These are phyloP conservation scores for Cercospora janseana DNA, from an alignment of 2,329 filamentous ascomycete genomes.

Conservation along the genomic window DNA sequence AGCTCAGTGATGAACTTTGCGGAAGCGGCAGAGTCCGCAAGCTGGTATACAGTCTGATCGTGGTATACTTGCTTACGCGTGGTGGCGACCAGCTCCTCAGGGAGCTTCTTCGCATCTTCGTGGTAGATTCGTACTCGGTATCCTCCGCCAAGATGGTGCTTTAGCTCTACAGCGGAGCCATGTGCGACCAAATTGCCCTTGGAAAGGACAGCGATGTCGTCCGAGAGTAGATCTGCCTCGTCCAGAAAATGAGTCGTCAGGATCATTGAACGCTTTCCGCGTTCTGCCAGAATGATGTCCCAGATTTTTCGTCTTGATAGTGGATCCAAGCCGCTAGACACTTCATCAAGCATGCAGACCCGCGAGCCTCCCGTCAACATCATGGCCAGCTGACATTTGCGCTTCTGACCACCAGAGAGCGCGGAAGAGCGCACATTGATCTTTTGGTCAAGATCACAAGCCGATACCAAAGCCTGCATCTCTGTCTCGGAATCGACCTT, in stretches of 20 bases:
- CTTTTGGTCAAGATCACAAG: constrained; percentile 75
- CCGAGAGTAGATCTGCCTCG: constrained; percentile 84
- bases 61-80: constrained; percentile 53
- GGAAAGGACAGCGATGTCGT: constrained; percentile 84
- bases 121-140: constrained; percentile 77
- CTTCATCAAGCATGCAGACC: constrained; percentile 89
- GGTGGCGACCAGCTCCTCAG: constrained; percentile 27
- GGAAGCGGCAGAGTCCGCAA: constrained; percentile 67
- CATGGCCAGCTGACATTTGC: constrained; percentile 89
- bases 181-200: constrained; percentile 78
- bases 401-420: constrained; percentile 85
- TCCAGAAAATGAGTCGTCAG: constrained; percentile 92
- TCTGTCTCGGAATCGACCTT: constrained; percentile 60
- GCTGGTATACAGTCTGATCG: constrained; percentile 71
- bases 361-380: constrained; percentile 89
- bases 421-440: constrained; percentile 69
- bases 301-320: constrained; percentile 85
- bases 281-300: constrained; percentile 85
- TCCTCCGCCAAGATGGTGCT: constrained; percentile 75
- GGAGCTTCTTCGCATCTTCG: constrained; percentile 39
- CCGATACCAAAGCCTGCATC: constrained; percentile 62
- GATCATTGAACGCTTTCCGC: constrained; percentile 77
- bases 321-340: constrained; percentile 84
- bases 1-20: constrained; percentile 68
- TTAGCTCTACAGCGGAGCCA: constrained; percentile 82